These are phyloP conservation scores for sweet orange (Citrus sinensis) DNA, from an alignment of 345 rosid genomes.

Conservation along the genomic window DNA sequence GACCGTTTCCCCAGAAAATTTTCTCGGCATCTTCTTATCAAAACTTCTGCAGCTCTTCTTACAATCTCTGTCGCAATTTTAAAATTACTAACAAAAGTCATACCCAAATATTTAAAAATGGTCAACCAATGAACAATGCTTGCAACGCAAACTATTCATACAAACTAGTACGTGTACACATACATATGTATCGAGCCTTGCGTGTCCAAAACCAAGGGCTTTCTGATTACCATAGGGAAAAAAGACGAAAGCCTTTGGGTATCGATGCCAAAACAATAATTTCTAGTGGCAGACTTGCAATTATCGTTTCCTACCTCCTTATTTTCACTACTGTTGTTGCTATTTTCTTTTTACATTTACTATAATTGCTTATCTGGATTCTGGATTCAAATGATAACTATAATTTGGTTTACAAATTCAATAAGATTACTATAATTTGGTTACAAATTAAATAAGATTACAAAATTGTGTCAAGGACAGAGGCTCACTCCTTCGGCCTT, in stretches of 20 bases:
- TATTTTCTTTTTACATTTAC: background rate
- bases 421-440: background rate
- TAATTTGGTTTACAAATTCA: background rate
- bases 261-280: background rate
- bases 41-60: background rate
- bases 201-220: background rate
- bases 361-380: background rate
- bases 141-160: background rate
- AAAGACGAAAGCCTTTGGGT: background rate
- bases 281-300: background rate
- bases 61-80: background rate
- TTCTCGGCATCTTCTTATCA: background rate
- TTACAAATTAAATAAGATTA: background rate
- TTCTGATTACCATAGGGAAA: background rate
- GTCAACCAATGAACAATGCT: background rate
- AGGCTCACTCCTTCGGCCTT: conserved; percentile 56
- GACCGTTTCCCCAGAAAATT: background rate
- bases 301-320: background rate
- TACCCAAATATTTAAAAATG: background rate
- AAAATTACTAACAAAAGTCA: background rate
- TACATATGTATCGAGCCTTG: background rate
- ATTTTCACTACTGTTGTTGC: background rate
- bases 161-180: background rate
- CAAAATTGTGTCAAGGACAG: background rate
- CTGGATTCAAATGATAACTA: conserved; percentile 2